phyloP scores from a whole-genome alignment of 768 basidiomycete species.

The Leucocoprinus birnbaumii region DNA sequence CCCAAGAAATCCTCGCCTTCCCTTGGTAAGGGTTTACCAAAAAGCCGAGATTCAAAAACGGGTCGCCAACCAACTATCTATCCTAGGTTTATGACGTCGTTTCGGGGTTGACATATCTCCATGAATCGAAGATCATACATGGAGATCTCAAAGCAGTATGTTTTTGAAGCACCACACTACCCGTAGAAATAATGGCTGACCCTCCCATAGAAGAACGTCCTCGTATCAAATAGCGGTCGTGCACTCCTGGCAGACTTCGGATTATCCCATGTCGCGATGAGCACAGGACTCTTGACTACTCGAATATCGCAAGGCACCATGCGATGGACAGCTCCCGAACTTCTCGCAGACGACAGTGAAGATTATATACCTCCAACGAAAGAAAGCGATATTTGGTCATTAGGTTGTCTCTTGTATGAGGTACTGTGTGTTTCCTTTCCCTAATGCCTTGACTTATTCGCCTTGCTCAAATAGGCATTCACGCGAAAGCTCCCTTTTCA shows the following conservation, averaged over 20 bases:
- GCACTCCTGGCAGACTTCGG: background rate
- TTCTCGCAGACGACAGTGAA: background rate
- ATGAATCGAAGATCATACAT: background rate
- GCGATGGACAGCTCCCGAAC: constrained; percentile 2
- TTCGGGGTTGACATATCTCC: background rate
- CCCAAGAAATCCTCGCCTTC: constrained; percentile 9
- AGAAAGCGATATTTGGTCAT: constrained; percentile 4
- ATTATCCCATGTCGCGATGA: background rate
- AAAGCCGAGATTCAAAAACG: background rate
- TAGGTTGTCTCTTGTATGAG: constrained; percentile 5
- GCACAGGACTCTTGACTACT: background rate
- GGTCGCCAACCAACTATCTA: background rate
- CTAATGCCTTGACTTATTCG: background rate
- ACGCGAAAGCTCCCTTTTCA: background rate
- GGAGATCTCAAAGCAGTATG: constrained; percentile 6
- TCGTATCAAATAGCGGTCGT: background rate
- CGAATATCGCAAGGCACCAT: background rate
- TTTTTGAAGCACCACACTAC: too few relatives aligned
- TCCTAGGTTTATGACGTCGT: background rate
- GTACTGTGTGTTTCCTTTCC: background rate
- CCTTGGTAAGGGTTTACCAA: constrained; percentile 12
- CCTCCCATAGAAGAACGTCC: background rate
- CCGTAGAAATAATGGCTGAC: background rate
- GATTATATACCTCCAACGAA: background rate
- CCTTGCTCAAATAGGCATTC: background rate